phyloP scores from a whole-genome alignment of 140 eudicot genomes.

The Senecio squalidus region DNA sequence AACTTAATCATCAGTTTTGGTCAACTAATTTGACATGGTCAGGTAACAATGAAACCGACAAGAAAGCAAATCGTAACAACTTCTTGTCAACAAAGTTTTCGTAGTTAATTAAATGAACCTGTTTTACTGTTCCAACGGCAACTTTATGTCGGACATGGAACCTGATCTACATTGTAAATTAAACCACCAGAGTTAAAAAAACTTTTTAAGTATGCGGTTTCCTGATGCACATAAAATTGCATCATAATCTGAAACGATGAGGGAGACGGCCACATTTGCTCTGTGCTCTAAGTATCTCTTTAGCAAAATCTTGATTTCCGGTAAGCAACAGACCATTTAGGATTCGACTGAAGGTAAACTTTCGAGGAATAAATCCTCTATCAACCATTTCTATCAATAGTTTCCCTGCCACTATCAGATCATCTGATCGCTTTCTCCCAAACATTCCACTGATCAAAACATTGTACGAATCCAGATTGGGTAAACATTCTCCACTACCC shows the following conservation, averaged over 20 bases:
- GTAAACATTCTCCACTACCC: slow-evolving; percentile 72
- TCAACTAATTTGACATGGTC: too few species aligned
- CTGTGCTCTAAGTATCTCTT: slow-evolving; percentile 68
- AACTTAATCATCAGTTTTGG: too few species aligned
- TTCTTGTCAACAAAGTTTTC: too few species aligned
- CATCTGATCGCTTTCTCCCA: slow-evolving; percentile 77
- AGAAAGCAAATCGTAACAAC: too few species aligned
- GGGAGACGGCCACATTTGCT: slow-evolving; percentile 73
- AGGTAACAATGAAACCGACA: too few species aligned
- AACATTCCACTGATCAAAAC: slow-evolving; percentile 68
- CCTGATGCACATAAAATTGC: neutral
- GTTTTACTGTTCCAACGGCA: too few species aligned
- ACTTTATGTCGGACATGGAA: too few species aligned
- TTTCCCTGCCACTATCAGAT: slow-evolving; percentile 71
- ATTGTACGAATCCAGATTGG: slow-evolving; percentile 83
- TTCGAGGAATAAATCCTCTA: slow-evolving; percentile 77
- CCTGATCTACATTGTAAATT: too few species aligned
- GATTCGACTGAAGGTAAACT: slow-evolving; percentile 68
- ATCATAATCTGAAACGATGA: slow-evolving; percentile 66
- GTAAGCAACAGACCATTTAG: slow-evolving; percentile 85
- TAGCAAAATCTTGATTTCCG: slow-evolving; percentile 87
- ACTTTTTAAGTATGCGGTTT: neutral
- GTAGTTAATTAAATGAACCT: too few species aligned
- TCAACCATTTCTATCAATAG: slow-evolving; percentile 85
- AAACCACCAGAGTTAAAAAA: too few species aligned